A percentile compares a stretch with the other conserved stretches of the same genome.
Evolutionary conservation across 192 early-diverging fungal genomes (phyloP).

Genomic region (Spinellus fusiger): DNA sequence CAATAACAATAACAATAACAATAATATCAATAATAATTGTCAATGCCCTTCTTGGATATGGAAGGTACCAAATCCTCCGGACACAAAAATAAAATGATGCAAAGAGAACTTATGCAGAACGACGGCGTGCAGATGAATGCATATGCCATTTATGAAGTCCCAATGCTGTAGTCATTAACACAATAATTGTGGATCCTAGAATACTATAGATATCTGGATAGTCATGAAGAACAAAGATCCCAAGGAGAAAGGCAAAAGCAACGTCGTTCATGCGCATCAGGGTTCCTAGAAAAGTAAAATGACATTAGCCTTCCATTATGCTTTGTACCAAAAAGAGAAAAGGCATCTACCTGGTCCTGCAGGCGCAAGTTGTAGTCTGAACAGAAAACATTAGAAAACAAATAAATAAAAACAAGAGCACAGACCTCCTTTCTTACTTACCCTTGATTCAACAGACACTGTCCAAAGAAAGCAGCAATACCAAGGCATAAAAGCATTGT

Average conservation of each 20-base stretch:
- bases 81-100: background rate
- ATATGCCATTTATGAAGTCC: constrained; percentile 54
- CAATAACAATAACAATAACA: background rate
- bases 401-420: too few species aligned
- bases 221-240: constrained; percentile 63
- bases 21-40: background rate
- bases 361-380: constrained; percentile 65
- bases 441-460: constrained; percentile 69
- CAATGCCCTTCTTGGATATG: too few species aligned
- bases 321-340: background rate
- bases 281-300: constrained; percentile 33
- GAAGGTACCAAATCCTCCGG: background rate
- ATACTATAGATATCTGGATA: constrained; percentile 47
- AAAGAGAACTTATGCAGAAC: background rate
- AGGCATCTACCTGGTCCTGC: constrained; percentile 53
- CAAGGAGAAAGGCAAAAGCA: constrained; percentile 74
- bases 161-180: constrained; percentile 53
- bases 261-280: constrained; percentile 80
- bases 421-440: constrained; percentile 18
- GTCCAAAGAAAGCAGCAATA: constrained; percentile 58
- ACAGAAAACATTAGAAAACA: background rate
- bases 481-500: constrained; percentile 49
- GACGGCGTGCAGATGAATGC: background rate
- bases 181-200: constrained; percentile 58
- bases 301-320: constrained; percentile 9